These are phyloP conservation scores for Ceratonia siliqua DNA, from an alignment of 306 rosid species.

Conservation along the genomic window DNA sequence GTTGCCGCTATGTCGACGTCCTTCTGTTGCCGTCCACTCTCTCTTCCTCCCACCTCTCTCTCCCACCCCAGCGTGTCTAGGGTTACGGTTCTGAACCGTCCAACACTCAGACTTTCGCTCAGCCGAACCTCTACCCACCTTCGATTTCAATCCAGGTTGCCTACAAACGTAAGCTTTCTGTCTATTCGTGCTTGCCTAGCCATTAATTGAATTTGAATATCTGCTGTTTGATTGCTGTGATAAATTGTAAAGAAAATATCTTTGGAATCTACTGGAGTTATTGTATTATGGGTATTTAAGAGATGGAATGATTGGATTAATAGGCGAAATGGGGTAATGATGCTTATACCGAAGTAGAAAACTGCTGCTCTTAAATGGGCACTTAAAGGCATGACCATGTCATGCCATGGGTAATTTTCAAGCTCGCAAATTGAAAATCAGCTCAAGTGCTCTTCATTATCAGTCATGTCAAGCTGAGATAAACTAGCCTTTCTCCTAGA, in stretches of 20 bases:
- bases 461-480: neutral
- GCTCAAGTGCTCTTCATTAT: neutral
- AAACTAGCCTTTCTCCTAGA: neutral
- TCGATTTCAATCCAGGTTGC: neutral
- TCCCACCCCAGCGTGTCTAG: neutral
- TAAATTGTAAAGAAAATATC: neutral
- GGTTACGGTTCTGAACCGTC: neutral
- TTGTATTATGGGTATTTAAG: neutral
- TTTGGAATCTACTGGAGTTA: constrained; percentile 13
- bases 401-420: neutral
- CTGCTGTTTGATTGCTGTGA: constrained; percentile 20
- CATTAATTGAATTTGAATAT: constrained; percentile 1
- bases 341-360: neutral
- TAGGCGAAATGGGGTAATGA: neutral
- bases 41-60: neutral
- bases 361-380: neutral
- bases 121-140: neutral
- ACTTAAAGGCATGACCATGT: neutral
- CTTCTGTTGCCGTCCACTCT: neutral
- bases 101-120: neutral
- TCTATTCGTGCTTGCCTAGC: neutral
- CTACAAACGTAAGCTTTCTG: neutral
- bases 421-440: neutral
- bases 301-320: constrained; percentile 3
- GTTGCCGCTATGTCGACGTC: neutral